Evolutionary conservation across 768 basidiomycete species (phyloP), one percentile per base, ranked within the genome.

Genomic region (Agaricus sinodeliciosus): DNA sequence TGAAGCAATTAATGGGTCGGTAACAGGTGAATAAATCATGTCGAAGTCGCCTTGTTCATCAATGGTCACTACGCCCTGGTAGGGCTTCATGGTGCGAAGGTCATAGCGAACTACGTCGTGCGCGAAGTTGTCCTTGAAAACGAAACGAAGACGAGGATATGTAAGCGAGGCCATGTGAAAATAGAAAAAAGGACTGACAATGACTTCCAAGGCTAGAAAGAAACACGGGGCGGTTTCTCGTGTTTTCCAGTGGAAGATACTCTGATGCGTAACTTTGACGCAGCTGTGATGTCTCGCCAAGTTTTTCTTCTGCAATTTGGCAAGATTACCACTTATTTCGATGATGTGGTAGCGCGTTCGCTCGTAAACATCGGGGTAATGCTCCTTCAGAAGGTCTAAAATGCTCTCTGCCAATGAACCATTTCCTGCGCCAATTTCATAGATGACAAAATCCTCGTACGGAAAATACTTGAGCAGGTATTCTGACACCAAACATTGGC

Each of bases 361-460:
- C 54, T 92, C 90, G 65, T 94, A 98, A 3, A 98, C 92, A 36
- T 94, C 92, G 0, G 93, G 93, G 62, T 94, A 83, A 39, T 82
- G 72, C 43, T 81, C 76, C 18, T 76, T 81, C 27, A 99, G 68
- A 61, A 82, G 90, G 65, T 90, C 78, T 52, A 99, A 83, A 48
- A 96, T 83, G 65, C 97, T 87, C 67, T 80, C 70, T 27, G 95
- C 94, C 52, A 99, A 77, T 0, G 95, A 95, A 11, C 96, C 96
- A 62, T 99, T 99, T 39, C 96, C 96, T 2, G 94, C 96, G 34
- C 96, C 96, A 60, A 99, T 87, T 68, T 99, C 96, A 73, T 97
- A 98, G 48, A 99, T 85, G 57, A 90, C 81, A 58, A 98, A 84
- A 66, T 96, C 94, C 69, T 96, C 87, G 64, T 97, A 95, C 0